phyloP scores from a whole-genome alignment of 2,329 filamentous ascomycete genomes.

The Beauveria bassiana region DNA sequence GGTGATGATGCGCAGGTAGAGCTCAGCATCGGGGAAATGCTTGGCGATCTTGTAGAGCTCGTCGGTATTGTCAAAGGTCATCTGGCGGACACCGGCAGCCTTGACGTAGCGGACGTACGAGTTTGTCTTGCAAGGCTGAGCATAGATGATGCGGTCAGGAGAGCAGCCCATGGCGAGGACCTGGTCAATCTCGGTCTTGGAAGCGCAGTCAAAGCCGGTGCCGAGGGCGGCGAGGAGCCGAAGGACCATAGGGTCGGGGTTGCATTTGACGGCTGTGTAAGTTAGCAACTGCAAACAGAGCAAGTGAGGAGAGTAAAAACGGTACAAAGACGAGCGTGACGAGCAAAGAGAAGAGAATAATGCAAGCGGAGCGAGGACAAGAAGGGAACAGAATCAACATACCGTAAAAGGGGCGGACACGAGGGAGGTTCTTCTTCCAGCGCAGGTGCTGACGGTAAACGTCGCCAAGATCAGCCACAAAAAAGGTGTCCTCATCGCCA shows the following conservation, averaged over 20 bases:
- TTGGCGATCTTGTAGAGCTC: conserved; percentile 97
- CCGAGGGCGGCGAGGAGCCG: conserved; percentile 81
- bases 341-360: not conserved
- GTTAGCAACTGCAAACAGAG: conserved; percentile 3
- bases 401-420: conserved; percentile 96
- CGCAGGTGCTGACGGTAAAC: conserved; percentile 97
- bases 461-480: conserved; percentile 94
- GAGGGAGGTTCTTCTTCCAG: conserved; percentile 90
- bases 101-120: conserved; percentile 91
- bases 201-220: conserved; percentile 96
- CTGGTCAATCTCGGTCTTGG: conserved; percentile 93
- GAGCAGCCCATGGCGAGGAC: conserved; percentile 76
- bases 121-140: conserved; percentile 98
- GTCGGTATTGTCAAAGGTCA: conserved; percentile 98
- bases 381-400: conserved; percentile 23
- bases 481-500: conserved; percentile 96
- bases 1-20: conserved; percentile 90
- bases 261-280: conserved; percentile 85
- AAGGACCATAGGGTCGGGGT: conserved; percentile 85
- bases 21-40: conserved; percentile 79
- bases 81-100: conserved; percentile 80
- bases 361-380: not conserved
- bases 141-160: conserved; percentile 92
- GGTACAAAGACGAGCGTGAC: too few relatives aligned
- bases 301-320: not conserved